Evolutionary conservation across 2,329 filamentous ascomycete species (phyloP).

Genomic region (Claviceps sp.): DNA sequence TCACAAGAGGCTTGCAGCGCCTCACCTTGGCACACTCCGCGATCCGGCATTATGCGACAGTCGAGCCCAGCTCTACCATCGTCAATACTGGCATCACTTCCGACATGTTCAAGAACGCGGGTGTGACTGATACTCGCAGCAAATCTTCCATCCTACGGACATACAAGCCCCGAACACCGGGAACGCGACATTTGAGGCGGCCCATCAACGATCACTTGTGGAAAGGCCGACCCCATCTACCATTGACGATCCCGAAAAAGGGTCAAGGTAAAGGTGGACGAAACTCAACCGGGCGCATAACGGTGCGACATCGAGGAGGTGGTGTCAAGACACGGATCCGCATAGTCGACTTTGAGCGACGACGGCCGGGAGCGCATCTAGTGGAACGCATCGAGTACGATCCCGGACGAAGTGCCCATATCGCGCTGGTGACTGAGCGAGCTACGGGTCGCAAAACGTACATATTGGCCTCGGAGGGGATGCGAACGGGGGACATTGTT

Average conservation of each 20-base stretch:
- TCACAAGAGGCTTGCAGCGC: slow-evolving; percentile 16
- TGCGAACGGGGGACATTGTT: slow-evolving; percentile 80
- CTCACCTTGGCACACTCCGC: slow-evolving; percentile 15
- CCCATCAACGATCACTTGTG: slow-evolving; percentile 94
- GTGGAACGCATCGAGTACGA: slow-evolving; percentile 97
- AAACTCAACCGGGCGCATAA: slow-evolving; percentile 76
- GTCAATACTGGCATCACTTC: slow-evolving; percentile 7
- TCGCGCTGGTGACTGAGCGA: slow-evolving; percentile 70
- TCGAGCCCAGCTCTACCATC: slow-evolving; percentile 10
- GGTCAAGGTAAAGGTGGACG: slow-evolving; percentile 86
- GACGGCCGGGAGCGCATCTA: slow-evolving; percentile 64
- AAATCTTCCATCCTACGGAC: slow-evolving; percentile 49
- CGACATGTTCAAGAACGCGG: slow-evolving; percentile 9
- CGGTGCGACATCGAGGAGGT: slow-evolving; percentile 82
- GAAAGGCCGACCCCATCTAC: slow-evolving; percentile 75
- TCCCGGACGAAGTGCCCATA: slow-evolving; percentile 82
- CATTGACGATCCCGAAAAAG: slow-evolving; percentile 82
- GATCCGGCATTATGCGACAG: slow-evolving; percentile 19
- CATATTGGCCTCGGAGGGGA: slow-evolving; percentile 88
- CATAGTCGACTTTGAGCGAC: slow-evolving; percentile 77
- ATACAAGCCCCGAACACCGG: slow-evolving; percentile 88
- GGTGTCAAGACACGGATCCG: slow-evolving; percentile 86
- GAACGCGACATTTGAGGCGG: slow-evolving; percentile 78
- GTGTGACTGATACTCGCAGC: slow-evolving; percentile 11
- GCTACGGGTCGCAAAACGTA: slow-evolving; percentile 69